Percentiles rank a stretch among this genome's conserved stretches.
phyloP scores from a whole-genome alignment of 2,329 filamentous ascomycete genomes.

The Neoarthrinium moseri region DNA sequence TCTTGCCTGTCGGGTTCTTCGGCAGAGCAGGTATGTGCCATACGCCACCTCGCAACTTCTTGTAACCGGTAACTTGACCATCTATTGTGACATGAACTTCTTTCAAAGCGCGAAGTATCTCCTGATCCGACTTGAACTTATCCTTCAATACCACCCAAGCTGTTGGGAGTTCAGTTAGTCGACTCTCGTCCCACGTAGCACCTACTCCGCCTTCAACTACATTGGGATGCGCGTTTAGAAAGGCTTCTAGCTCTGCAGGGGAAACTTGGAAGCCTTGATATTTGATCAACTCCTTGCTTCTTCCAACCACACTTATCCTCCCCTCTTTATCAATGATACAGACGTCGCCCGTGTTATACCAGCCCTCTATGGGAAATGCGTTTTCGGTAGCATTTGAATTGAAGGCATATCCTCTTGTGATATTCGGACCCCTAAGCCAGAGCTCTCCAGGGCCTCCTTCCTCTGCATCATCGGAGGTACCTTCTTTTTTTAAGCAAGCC shows the following conservation, averaged over 20 bases:
- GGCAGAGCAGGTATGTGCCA: slow-evolving; percentile 31
- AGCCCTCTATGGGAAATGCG: slow-evolving; percentile 35
- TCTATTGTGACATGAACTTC: slow-evolving; percentile 31
- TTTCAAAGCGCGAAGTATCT: slow-evolving; percentile 20
- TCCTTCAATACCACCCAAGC: slow-evolving; percentile 35
- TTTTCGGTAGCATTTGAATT: slow-evolving; percentile 35
- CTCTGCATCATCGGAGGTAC: slow-evolving; percentile 32
- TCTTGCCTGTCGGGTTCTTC: slow-evolving; percentile 37
- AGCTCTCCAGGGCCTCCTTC: slow-evolving; percentile 38
- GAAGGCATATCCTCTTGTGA: slow-evolving; percentile 40
- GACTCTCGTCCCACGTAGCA: slow-evolving; percentile 33
- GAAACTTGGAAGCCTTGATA: slow-evolving; percentile 41
- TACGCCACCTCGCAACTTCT: slow-evolving; percentile 37
- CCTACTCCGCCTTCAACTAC: slow-evolving; percentile 34
- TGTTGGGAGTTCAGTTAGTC: slow-evolving; percentile 35
- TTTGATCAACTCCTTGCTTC: slow-evolving; percentile 40
- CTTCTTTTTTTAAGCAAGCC: slow-evolving; percentile 36
- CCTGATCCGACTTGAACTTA: slow-evolving; percentile 15
- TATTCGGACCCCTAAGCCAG: slow-evolving; percentile 42
- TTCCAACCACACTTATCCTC: slow-evolving; percentile 32
- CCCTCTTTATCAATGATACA: slow-evolving; percentile 33
- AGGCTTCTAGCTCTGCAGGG: slow-evolving; percentile 34
- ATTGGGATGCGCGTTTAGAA: slow-evolving; percentile 33
- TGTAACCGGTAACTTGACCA: slow-evolving; percentile 37
- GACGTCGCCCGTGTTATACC: slow-evolving; percentile 46